These are phyloP conservation scores for Artomyces pyxidatus DNA, from an alignment of 768 basidiomycete species.

Conservation along the genomic window DNA sequence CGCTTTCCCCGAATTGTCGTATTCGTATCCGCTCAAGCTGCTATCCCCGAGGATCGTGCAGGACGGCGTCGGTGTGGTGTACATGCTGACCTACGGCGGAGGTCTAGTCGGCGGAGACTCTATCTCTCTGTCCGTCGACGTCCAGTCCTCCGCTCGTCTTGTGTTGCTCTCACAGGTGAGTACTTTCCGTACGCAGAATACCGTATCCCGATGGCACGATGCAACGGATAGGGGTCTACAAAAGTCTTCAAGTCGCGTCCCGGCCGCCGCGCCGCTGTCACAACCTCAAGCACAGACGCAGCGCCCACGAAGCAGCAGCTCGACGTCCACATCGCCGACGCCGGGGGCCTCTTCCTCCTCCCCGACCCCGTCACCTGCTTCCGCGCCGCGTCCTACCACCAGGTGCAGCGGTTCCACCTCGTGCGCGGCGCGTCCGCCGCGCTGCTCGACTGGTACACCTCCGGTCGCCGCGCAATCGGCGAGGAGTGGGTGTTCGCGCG, in stretches of 20 bases:
- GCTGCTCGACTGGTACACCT: constrained; percentile 87
- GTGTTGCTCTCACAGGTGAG: constrained; percentile 80
- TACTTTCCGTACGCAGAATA: background rate
- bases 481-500: constrained; percentile 87
- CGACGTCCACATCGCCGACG: constrained; percentile 43
- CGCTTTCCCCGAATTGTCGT: constrained; percentile 66
- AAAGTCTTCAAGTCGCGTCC: constrained; percentile 86
- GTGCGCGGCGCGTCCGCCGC: constrained; percentile 52
- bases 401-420: constrained; percentile 73
- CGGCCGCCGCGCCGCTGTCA: constrained; percentile 45
- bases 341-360: constrained; percentile 65
- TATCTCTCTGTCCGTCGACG: constrained; percentile 52
- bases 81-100: constrained; percentile 84
- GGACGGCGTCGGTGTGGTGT: constrained; percentile 55
- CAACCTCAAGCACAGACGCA: background rate
- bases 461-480: constrained; percentile 72
- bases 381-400: constrained; percentile 71
- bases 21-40: constrained; percentile 83
- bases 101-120: constrained; percentile 85
- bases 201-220: background rate
- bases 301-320: constrained; percentile 54
- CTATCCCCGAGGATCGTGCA: constrained; percentile 56
- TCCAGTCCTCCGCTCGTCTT: constrained; percentile 49
- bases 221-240: constrained; percentile 68
- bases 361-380: constrained; percentile 95